Evolutionary conservation across 2,329 filamentous ascomycete genomes (phyloP).

Genomic region (Penicillium fuscoglaucum): DNA sequence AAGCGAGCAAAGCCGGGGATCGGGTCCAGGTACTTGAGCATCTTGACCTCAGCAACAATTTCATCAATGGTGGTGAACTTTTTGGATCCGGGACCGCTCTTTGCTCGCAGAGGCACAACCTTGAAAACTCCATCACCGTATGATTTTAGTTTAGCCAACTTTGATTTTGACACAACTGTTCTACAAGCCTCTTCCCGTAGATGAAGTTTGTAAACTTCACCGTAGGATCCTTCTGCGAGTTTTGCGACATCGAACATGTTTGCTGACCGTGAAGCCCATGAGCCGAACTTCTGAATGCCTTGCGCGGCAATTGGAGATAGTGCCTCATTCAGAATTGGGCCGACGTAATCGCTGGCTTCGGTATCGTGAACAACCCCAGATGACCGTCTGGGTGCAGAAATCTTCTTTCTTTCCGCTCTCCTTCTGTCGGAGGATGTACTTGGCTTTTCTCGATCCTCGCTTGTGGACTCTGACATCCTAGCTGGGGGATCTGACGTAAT

Average conservation of each 20-base stretch:
- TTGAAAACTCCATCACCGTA: constrained; percentile 51
- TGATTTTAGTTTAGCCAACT: constrained; percentile 39
- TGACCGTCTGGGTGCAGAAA: constrained; percentile 26
- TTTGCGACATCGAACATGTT: constrained; percentile 54
- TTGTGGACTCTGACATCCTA: not conserved
- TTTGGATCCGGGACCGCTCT: constrained; percentile 42
- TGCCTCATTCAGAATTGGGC: constrained; percentile 40
- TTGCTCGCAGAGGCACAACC: constrained; percentile 48
- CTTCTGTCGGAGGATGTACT: not conserved
- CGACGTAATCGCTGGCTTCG: constrained; percentile 38
- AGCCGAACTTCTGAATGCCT: constrained; percentile 41
- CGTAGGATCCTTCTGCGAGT: constrained; percentile 66
- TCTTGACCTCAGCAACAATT: constrained; percentile 51
- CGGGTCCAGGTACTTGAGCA: constrained; percentile 58
- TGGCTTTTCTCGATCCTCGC: not conserved
- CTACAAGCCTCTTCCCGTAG: constrained; percentile 40
- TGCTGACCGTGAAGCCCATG: constrained; percentile 42
- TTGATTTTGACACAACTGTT: constrained; percentile 39
- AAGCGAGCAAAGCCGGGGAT: constrained; percentile 66
- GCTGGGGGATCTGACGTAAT: not conserved
- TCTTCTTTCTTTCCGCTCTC: constrained; percentile 22
- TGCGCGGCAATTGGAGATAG: constrained; percentile 37
- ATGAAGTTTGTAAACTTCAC: constrained; percentile 62
- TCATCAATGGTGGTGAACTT: constrained; percentile 50
- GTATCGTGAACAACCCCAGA: constrained; percentile 38